phyloP scores from a whole-genome alignment of 306 rosid genomes.

The Cucurbita pepo region DNA sequence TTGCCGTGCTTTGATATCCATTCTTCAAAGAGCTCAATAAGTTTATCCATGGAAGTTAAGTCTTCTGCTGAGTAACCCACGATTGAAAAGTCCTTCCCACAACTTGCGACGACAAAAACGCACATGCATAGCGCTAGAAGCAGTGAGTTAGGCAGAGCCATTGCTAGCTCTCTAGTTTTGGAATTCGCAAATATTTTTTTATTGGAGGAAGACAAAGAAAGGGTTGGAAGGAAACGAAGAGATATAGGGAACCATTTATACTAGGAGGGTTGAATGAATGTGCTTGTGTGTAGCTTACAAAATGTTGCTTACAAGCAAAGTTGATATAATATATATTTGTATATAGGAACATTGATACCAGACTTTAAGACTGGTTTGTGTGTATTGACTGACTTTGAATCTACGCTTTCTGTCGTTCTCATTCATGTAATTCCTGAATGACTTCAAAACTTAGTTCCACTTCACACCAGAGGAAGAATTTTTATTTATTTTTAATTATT shows the following conservation, averaged over 20 bases:
- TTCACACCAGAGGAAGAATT: neutral
- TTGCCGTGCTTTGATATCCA: constrained; percentile 52
- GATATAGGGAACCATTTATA: constrained; percentile 16
- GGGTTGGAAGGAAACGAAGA: neutral
- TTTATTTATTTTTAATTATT: neutral
- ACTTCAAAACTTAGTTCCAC: neutral
- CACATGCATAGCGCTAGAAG: constrained; percentile 16
- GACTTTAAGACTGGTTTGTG: constrained; percentile 33
- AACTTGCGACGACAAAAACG: constrained; percentile 6
- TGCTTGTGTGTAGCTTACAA: neutral
- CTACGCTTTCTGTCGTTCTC: constrained; percentile 9
- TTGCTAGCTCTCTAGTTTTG: constrained; percentile 1
- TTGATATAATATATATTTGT: neutral
- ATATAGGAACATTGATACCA: neutral
- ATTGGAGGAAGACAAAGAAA: neutral
- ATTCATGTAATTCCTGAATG: neutral
- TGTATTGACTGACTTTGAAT: constrained; percentile 18
- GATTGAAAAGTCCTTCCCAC: constrained; percentile 38
- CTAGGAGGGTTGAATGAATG: neutral
- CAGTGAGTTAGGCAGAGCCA: constrained; percentile 31
- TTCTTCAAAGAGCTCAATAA: constrained; percentile 38
- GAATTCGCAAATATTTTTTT: neutral
- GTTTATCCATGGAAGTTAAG: constrained; percentile 40
- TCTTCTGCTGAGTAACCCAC: constrained; percentile 50
- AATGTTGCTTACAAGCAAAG: constrained; percentile 41